Conservation (phyloP, 495 filamentous ascomycete genomes). For the Aspergillus indologenus region DNA sequence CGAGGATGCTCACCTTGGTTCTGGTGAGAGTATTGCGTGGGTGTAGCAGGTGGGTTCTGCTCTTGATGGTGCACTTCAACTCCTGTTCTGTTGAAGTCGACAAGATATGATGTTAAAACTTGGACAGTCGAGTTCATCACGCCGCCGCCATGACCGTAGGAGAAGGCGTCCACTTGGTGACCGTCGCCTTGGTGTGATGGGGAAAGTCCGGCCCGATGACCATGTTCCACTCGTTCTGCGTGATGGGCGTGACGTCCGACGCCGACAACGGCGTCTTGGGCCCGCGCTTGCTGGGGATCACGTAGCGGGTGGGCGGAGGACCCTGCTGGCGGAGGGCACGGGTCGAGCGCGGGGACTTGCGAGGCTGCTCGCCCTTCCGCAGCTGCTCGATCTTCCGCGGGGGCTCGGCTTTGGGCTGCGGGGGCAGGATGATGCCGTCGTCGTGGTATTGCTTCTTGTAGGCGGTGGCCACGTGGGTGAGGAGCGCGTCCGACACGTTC, state of each 20-base stretch:
- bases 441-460: conserved; percentile 56
- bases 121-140: conserved; percentile 16
- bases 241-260: conserved; percentile 48
- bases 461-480: conserved; percentile 54
- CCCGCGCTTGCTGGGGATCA: conserved; percentile 27
- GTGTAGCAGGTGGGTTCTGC: no score
- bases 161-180: conserved; percentile 47
- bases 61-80: no score
- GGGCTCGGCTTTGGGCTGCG: conserved; percentile 21
- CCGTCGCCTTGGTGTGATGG: conserved; percentile 28
- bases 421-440: conserved; percentile 43
- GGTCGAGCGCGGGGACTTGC: conserved; percentile 24
- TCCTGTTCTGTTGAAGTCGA: no score
- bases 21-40: no score
- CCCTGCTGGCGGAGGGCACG: conserved; percentile 24
- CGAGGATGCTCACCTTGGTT: not conserved
- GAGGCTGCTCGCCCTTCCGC: conserved; percentile 6
- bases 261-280: conserved; percentile 46
- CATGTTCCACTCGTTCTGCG: conserved; percentile 47
- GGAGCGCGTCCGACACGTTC: conserved; percentile 49
- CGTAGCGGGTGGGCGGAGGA: conserved; percentile 6
- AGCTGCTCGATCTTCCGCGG: conserved; percentile 2
- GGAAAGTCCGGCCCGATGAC: conserved; percentile 35
- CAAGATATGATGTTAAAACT: not conserved
- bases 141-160: conserved; percentile 37